phyloP scores from a whole-genome alignment of 2,329 filamentous ascomycete species.

The Thyridium curvatum region DNA sequence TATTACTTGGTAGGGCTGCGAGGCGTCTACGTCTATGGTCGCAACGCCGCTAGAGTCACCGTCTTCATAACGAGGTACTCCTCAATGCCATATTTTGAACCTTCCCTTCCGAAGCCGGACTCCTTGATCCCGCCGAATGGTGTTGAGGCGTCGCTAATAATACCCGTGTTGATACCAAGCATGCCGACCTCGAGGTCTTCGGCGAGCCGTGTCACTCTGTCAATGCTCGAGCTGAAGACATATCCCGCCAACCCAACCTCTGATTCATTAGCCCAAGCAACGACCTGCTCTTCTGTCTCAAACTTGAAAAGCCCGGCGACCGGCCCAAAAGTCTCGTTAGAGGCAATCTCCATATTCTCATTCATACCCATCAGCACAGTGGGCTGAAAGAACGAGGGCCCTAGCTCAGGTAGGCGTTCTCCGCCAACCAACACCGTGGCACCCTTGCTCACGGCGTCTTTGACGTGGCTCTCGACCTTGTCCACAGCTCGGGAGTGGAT shows the following conservation, averaged over 20 bases:
- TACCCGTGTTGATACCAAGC: constrained; percentile 77
- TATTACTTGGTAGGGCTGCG: too few relatives aligned
- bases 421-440: constrained; percentile 72
- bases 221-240: constrained; percentile 70
- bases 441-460: constrained; percentile 72
- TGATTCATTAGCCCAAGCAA: constrained; percentile 72
- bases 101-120: constrained; percentile 75
- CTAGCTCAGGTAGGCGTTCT: constrained; percentile 65
- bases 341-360: constrained; percentile 73
- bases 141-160: constrained; percentile 51
- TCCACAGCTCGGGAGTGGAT: constrained; percentile 77
- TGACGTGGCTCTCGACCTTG: constrained; percentile 76
- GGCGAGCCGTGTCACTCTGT: constrained; percentile 54
- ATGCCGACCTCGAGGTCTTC: constrained; percentile 77
- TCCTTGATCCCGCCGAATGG: constrained; percentile 79
- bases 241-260: constrained; percentile 91
- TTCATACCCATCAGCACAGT: constrained; percentile 88
- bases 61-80: constrained; percentile 74
- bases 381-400: constrained; percentile 81
- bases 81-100: constrained; percentile 68
- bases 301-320: constrained; percentile 88
- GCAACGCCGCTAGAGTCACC: constrained; percentile 27
- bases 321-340: constrained; percentile 93
- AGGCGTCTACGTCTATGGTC: too few relatives aligned
- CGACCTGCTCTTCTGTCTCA: constrained; percentile 80